Evolutionary conservation across 2,329 filamentous ascomycete species (phyloP), one percentile per base, ranked within the genome.

Genomic region (Akanthomyces lecanii): DNA sequence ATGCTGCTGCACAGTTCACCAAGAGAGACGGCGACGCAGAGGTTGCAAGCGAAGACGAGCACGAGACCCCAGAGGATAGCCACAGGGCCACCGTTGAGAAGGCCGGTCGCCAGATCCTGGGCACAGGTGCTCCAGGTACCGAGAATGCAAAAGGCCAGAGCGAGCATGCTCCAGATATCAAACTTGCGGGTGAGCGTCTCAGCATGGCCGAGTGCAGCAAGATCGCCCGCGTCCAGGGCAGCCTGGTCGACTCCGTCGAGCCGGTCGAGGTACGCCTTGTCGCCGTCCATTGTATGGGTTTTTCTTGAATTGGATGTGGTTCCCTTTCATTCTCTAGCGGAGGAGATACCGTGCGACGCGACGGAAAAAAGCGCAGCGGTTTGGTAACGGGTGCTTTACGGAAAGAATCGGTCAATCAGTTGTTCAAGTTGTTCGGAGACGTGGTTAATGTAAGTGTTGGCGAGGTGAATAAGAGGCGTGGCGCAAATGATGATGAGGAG

Each of bases 51-150:
- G 6, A 80, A 80, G 63, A 84, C 82, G n/a, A 84, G 75, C 5
- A 76, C 71, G 6, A 85, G 72, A 1, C 82, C 82, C 82, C 82
- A 85, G 62, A 85, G 77, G 42, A 85, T 82, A 42, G 77, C 77
- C 14, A 84, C 74, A 0, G 83, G 78, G 0, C 82, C 83, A 48
- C 83, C 82, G 63, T 79, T 83, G n/a, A 75, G 78, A 42, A 86
- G 75, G 6, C 82, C 83, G 64, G 77, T 82, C 62, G 69, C 69
- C 5, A 77, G 65, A 50, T 71, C 72, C 68, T 85, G 82, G 0
- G 83, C 83, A 65, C 85, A 82, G 0, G 82, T 85, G 0, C 81
- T 82, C 77, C 82, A 86, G 5, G 83, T 85, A 63, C 83, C 83
- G 36, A 85, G 74, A 16, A 86, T 81, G 63, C 78, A 82, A 64